A percentile compares a stretch with the other conserved stretches of the same genome.
phyloP scores from a whole-genome alignment of 176 grass and related monocot species.

The Elymus sibiricus region DNA sequence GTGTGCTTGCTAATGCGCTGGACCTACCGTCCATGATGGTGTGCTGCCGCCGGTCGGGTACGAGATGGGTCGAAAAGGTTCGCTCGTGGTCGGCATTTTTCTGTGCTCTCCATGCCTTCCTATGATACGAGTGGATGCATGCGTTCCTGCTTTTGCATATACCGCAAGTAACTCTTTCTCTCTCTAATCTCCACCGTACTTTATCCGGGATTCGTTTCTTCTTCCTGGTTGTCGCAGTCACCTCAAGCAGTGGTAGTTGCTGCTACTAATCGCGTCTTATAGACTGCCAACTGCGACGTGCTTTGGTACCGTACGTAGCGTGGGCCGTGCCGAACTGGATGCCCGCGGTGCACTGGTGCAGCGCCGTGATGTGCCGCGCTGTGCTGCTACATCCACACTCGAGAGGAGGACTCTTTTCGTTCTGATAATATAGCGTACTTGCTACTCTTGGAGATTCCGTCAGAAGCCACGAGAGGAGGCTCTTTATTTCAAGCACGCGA shows the following conservation, averaged over 20 bases:
- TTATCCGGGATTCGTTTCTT: too few relatives aligned
- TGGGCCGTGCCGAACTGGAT: too few relatives aligned
- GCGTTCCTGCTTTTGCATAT: background rate
- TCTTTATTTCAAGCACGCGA: background rate
- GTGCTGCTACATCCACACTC: background rate
- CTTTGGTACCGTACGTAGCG: background rate
- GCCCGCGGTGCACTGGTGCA: too few relatives aligned
- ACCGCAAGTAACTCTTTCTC: background rate
- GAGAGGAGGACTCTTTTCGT: too few relatives aligned
- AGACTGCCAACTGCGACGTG: too few relatives aligned
- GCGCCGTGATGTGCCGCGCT: too few relatives aligned
- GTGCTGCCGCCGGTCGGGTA: conserved; percentile 22
- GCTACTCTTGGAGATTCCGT: background rate
- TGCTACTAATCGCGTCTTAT: too few relatives aligned
- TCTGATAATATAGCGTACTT: background rate
- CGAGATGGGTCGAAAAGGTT: background rate
- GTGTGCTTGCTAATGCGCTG: background rate
- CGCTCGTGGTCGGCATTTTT: conserved; percentile 8
- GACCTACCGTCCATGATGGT: conserved; percentile 17
- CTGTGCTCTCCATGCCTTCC: background rate
- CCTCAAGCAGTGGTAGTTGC: background rate
- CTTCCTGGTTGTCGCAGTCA: too few relatives aligned
- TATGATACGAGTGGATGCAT: background rate
- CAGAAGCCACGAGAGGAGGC: background rate
- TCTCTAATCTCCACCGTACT: background rate